These are phyloP conservation scores for Nicotiana noctiflora DNA, from an alignment of 257 asterid genomes.

Conservation along the genomic window DNA sequence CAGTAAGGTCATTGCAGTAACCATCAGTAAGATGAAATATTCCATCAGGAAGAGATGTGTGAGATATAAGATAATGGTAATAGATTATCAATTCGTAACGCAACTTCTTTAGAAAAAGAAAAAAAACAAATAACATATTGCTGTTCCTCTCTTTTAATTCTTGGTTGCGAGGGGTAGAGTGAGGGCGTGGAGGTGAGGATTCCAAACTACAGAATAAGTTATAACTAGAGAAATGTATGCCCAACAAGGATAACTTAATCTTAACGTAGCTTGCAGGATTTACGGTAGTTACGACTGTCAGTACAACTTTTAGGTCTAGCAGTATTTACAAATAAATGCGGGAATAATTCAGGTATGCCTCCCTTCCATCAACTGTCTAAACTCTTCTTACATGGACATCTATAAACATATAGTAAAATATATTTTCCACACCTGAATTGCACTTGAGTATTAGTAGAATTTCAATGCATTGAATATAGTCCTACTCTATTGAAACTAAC, in stretches of 20 bases:
- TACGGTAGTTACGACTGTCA: not conserved
- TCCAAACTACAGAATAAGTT: not conserved
- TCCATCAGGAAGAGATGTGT: not conserved
- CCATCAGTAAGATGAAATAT: constrained; percentile 1
- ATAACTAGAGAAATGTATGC: not conserved
- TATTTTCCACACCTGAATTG: not conserved
- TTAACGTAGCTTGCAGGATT: not conserved
- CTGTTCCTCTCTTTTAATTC: not conserved
- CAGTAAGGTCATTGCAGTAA: constrained; percentile 16
- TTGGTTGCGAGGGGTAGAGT: not conserved
- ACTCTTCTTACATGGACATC: not conserved
- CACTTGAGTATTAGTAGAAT: not conserved
- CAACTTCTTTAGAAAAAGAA: not conserved
- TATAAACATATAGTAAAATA: not conserved
- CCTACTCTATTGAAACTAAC: not conserved
- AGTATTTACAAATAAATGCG: not conserved
- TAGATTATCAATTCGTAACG: not conserved
- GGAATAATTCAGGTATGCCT: not conserved
- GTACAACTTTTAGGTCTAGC: not conserved
- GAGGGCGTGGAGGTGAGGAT: not conserved
- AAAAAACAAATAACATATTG: not conserved
- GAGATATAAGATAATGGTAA: not conserved
- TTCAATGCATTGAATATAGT: not conserved
- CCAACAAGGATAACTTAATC: constrained; percentile 1
- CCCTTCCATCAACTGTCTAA: not conserved